Evolutionary conservation across 495 filamentous ascomycete species (phyloP), one percentile per base, ranked within the genome.

Genomic region (Bacidia rubella): DNA sequence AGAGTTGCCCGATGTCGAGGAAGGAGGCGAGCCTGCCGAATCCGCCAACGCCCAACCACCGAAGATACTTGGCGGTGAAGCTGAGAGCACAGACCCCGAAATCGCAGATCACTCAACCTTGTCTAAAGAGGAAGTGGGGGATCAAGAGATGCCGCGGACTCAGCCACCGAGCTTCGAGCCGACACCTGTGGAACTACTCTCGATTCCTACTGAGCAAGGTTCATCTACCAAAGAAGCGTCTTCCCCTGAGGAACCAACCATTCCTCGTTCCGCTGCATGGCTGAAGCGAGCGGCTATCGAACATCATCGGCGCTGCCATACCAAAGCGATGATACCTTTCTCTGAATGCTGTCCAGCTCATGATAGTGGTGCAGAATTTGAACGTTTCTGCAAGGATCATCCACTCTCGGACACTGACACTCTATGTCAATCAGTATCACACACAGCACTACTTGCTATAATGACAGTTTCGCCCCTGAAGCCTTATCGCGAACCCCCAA

Each of bases 391-490:
- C 19, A n/a, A 50, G 10, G 32, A 38, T 2, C 26, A 50, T 7
- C 27, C 47, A 1, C 26, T 50, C 9, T 3, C 26, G 11, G 19
- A 50, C 17, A 20, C 27, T 19, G 27, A 11, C 24, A 5, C 17
- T n/a, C 47, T 26, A 12, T 50, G 47, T 25, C 25, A 17, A 0
- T 55, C 53, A 7, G n/a, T 58, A 4, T 49, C 55, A 11, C 53
- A 58, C 17, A 20, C 21, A 11, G 43, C 56, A n/a, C 24, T 59
- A 29, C 47, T 20, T 11, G 46, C 47, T 17, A 52, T 56, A 21
- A 53, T 20, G 47, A 44, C 12, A 39, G 47, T 24, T 4, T 22
- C 17, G 27, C 49, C 32, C 19, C 57, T 51, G 54, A 59, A 49
- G 24, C 57, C 26, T 23, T 59, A 19, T 11, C 9, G 19, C 39